phyloP scores from a whole-genome alignment of 768 basidiomycete species.

The Chalciporus pseudorubinellus region DNA sequence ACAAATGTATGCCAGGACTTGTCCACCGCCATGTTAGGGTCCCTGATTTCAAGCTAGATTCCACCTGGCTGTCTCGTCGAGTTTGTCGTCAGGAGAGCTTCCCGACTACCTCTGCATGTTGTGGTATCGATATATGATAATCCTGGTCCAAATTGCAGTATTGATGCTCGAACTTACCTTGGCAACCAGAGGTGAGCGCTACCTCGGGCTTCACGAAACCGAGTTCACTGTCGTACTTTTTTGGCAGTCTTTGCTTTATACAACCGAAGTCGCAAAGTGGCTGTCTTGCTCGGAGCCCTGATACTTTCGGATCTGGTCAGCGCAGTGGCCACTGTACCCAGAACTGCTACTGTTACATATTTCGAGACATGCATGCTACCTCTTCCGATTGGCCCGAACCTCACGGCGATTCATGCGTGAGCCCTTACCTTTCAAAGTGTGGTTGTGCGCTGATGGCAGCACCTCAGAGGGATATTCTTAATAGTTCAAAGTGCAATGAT shows the following conservation, averaged over 20 bases:
- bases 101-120: not conserved
- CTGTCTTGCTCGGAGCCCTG: conserved; percentile 1
- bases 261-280: conserved; percentile 32
- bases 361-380: conserved; percentile 27
- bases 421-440: conserved; percentile 4
- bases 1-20: not conserved
- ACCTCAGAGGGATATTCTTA: conserved; percentile 12
- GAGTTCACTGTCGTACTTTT: not conserved
- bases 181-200: conserved; percentile 19
- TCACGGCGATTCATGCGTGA: conserved; percentile 8
- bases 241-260: conserved; percentile 22
- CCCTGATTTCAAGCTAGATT: not conserved
- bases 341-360: not conserved
- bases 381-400: not conserved
- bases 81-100: not conserved
- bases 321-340: conserved; percentile 24
- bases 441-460: no score
- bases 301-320: conserved; percentile 12
- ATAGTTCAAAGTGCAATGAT: conserved; percentile 39
- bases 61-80: not conserved
- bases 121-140: not conserved
- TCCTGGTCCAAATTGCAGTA: conserved; percentile 1
- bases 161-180: conserved; percentile 23
- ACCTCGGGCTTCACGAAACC: not conserved
- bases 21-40: no score